Evolutionary conservation across 768 basidiomycete genomes (phyloP).

Genomic region (Auriculariales sp.): DNA sequence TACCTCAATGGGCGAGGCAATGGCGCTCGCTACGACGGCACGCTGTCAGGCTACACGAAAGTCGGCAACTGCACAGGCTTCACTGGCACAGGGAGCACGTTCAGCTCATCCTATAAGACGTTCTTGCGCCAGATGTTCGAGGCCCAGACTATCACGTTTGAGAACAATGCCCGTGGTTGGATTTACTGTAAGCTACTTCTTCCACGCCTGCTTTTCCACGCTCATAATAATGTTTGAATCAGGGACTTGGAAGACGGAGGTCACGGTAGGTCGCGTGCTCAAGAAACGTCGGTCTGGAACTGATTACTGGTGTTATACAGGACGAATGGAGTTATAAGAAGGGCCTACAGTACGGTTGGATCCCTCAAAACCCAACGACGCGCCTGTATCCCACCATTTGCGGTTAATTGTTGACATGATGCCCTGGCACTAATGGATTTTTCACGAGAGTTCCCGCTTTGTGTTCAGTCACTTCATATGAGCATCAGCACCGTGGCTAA

Average conservation of each 20-base stretch:
- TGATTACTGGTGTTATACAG: constrained; percentile 1
- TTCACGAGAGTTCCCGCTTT: no score
- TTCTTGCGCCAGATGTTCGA: constrained; percentile 77
- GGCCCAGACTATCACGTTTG: constrained; percentile 32
- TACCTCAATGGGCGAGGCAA: constrained; percentile 74
- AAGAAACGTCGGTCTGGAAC: not conserved
- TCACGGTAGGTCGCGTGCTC: not conserved
- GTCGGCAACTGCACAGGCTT: constrained; percentile 63
- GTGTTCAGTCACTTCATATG: no score
- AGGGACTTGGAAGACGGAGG: constrained; percentile 14
- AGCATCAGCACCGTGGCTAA: no score
- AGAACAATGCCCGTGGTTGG: not conserved
- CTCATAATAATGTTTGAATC: not conserved
- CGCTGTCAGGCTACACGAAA: constrained; percentile 42
- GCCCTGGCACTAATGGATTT: no score
- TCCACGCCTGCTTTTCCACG: not conserved
- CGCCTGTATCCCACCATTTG: constrained; percentile 53
- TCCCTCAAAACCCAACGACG: constrained; percentile 45
- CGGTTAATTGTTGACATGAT: no score
- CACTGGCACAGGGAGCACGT: constrained; percentile 61
- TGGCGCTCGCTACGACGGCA: constrained; percentile 45
- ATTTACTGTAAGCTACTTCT: not conserved
- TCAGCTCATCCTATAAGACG: constrained; percentile 64
- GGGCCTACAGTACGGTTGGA: constrained; percentile 71
- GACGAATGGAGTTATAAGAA: constrained; percentile 88